Evolutionary conservation across 345 rosid genomes (phyloP).

Genomic region (Rhodomyrtus tomentosa): DNA sequence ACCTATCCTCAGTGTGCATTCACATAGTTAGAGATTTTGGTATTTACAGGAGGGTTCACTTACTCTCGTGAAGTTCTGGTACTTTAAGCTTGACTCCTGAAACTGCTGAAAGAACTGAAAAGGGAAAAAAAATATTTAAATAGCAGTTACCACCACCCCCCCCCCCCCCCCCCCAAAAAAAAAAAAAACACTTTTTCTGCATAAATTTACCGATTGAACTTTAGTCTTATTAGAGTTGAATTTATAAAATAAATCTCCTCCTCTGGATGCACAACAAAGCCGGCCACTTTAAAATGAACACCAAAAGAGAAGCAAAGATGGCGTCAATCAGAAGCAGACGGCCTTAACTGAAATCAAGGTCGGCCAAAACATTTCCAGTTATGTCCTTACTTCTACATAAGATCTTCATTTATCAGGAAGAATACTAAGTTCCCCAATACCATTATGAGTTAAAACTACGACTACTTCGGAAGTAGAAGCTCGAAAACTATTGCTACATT

Average conservation of each 20-base stretch:
- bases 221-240: not conserved
- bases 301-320: not conserved
- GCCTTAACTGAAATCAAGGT: not conserved
- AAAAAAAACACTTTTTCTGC: not conserved
- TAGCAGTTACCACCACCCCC: too few species aligned
- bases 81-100: constrained; percentile 58
- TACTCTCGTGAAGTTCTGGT: constrained; percentile 57
- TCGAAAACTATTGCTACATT: not conserved
- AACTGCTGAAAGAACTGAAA: constrained; percentile 77
- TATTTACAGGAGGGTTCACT: constrained; percentile 5
- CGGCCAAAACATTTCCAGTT: not conserved
- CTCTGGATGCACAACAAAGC: not conserved
- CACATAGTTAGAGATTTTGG: not conserved
- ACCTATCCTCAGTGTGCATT: not conserved
- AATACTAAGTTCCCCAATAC: not conserved
- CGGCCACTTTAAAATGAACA: not conserved
- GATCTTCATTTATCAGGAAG: not conserved
- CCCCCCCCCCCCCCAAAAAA: too few species aligned
- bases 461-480: not conserved
- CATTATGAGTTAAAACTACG: not conserved
- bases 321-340: not conserved
- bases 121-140: constrained; percentile 1
- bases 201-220: not conserved
- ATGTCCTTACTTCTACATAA: not conserved
- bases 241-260: not conserved